Percentiles rank a stretch among this genome's conserved stretches.
These are phyloP conservation scores for Ephemerocybe angulata DNA, from an alignment of 768 basidiomycete species.

Conservation along the genomic window DNA sequence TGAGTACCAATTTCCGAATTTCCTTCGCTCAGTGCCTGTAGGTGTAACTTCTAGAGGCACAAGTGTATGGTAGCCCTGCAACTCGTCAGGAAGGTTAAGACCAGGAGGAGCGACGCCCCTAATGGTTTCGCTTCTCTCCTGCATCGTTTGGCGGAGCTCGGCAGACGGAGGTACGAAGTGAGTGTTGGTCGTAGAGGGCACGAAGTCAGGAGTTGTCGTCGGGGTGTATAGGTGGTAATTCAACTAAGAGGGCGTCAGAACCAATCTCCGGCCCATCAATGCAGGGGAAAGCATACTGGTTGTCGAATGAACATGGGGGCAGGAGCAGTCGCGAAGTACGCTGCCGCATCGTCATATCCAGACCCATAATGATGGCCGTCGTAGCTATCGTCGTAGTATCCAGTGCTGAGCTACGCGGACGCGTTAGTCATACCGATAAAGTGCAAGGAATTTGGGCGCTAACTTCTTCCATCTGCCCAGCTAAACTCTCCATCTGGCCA, in stretches of 20 bases:
- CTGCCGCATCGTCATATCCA: conserved; percentile 15
- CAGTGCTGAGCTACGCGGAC: conserved; percentile 24
- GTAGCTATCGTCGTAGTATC: conserved; percentile 28
- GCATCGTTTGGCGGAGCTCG: conserved; percentile 42
- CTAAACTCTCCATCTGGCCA: conserved; percentile 11
- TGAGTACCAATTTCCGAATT: conserved; percentile 81
- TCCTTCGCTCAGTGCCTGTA: conserved; percentile 55
- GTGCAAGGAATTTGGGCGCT: neutral
- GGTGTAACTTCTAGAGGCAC: conserved; percentile 65
- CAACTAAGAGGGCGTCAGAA: conserved; percentile 45
- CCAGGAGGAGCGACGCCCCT: conserved; percentile 45
- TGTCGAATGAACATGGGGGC: conserved; percentile 57
- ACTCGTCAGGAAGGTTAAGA: conserved; percentile 73
- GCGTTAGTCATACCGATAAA: neutral
- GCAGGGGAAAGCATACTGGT: conserved; percentile 43
- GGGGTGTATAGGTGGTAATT: conserved; percentile 92
- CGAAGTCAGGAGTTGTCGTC: conserved; percentile 53
- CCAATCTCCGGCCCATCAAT: neutral
- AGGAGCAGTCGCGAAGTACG: conserved; percentile 18
- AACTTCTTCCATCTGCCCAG: conserved; percentile 7
- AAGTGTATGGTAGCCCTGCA: conserved; percentile 88
- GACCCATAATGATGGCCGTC: conserved; percentile 19
- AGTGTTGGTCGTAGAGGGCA: conserved; percentile 38
- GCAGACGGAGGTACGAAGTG: conserved; percentile 68
- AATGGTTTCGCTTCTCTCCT: conserved; percentile 62